Evolutionary conservation across 148 eudicot genomes (phyloP), one percentile per base, ranked within the genome.

Genomic region (Cornus controversa): DNA sequence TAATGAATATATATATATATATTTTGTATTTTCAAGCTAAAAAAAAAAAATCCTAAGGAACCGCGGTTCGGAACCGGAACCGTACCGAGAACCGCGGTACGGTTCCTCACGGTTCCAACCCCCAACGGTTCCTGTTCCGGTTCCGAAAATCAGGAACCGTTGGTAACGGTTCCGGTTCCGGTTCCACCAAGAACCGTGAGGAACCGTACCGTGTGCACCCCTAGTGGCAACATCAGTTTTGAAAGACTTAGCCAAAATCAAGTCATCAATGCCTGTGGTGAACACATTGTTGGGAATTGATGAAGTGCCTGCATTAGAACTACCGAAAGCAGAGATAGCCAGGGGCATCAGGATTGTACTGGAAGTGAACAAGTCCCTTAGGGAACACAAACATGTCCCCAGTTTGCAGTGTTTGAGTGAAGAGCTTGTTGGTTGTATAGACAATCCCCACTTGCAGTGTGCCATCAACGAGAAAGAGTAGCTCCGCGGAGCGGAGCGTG

Each of bases 161-260:
- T n/a, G n/a, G n/a, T n/a, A n/a, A n/a, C n/a, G n/a, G n/a, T n/a
- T n/a, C n/a, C n/a, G n/a, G n/a, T n/a, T n/a, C n/a, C n/a, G n/a
- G n/a, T n/a, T n/a, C n/a, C n/a, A n/a, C n/a, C n/a, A n/a, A n/a
- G n/a, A n/a, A n/a, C n/a, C n/a, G n/a, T n/a, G n/a, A n/a, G n/a
- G n/a, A n/a, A n/a, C n/a, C n/a, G n/a, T n/a, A n/a, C n/a, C n/a
- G n/a, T n/a, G n/a, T n/a, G n/a, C n/a, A n/a, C n/a, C n/a, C n/a
- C n/a, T n/a, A n/a, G n/a, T n/a, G n/a, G n/a, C 66, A 73, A 73
- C 27, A 73, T 73, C 75, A 73, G 75, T 73, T 25, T 73, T 73
- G 47, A 73, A 73, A 29, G 75, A 54, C 75, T 73, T 73, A 2
- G 75, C 75, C 65, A 73, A 14, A 10, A 58, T 15, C 1, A 6